Conservation (phyloP, 371 early-diverging fungal genomes). For the Chytridium lagenaria region DNA sequence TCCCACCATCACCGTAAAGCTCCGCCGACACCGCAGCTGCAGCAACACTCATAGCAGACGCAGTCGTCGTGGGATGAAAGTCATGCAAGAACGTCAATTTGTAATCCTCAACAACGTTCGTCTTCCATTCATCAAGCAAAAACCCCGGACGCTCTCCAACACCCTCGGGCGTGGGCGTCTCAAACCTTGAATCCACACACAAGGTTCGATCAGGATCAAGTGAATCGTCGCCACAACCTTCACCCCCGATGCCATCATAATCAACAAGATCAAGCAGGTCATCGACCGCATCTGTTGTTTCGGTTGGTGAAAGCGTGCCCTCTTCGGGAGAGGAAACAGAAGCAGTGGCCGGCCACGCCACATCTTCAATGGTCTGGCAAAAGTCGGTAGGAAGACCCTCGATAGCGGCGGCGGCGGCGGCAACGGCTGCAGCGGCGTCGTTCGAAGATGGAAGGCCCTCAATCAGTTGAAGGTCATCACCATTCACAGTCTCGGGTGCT, state of each 20-base stretch:
- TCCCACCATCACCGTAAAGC: too few relatives aligned
- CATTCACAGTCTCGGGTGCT: neutral
- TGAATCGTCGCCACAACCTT: neutral
- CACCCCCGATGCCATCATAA: neutral
- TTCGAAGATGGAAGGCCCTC: neutral
- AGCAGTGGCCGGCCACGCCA: neutral
- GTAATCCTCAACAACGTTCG: too few relatives aligned
- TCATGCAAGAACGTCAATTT: too few relatives aligned
- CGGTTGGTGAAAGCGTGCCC: neutral
- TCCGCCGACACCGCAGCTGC: too few relatives aligned
- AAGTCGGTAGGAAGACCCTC: neutral
- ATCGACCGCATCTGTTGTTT: neutral
- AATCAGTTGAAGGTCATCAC: neutral
- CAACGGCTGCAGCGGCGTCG: neutral
- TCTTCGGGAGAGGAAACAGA: neutral
- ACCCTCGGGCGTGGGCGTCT: too few relatives aligned
- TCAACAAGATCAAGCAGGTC: conserved; percentile 6
- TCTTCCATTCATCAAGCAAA: too few relatives aligned
- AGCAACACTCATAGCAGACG: too few relatives aligned
- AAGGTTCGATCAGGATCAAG: neutral
- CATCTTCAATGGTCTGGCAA: neutral
- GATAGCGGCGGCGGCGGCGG: neutral
- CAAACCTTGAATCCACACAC: too few relatives aligned
- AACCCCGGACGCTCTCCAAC: too few relatives aligned
- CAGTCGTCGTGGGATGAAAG: too few relatives aligned